Conservation (phyloP, 1,139 yeast genomes). For the Meyerozyma smithsonii region DNA sequence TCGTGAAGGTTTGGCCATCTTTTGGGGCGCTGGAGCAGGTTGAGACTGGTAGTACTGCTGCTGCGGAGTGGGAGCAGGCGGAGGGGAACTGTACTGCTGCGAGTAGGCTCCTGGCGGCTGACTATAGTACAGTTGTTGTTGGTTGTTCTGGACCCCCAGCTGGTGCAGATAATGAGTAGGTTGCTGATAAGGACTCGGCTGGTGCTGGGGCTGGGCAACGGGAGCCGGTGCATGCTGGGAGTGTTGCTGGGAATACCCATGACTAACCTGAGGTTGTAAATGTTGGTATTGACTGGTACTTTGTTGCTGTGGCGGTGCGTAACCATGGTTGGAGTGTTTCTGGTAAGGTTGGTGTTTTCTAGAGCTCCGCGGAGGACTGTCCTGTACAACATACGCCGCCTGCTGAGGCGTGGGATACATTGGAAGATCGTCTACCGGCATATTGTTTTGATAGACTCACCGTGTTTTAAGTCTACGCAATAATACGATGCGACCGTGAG, state of each 20-base stretch:
- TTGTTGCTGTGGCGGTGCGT: conserved; percentile 14
- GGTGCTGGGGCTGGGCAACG: conserved; percentile 14
- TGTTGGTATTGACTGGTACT: conserved; percentile 11
- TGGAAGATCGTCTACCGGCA: conserved; percentile 40
- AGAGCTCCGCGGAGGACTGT: conserved; percentile 15
- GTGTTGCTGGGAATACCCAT: conserved; percentile 3
- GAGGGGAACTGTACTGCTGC: background rate
- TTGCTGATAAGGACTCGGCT: conserved; percentile 13
- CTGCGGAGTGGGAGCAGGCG: conserved; percentile 12
- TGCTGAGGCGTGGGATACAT: conserved; percentile 47
- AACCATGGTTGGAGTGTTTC: conserved; percentile 11
- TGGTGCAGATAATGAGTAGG: conserved; percentile 13
- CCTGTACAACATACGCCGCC: conserved; percentile 32
- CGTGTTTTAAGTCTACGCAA: background rate
- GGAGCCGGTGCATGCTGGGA: conserved; percentile 12
- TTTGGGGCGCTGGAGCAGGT: conserved; percentile 6
- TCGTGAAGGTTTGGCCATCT: conserved; percentile 1
- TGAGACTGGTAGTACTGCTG: conserved; percentile 16
- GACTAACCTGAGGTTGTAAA: conserved; percentile 7
- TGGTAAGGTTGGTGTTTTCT: conserved; percentile 12
- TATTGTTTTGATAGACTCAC: conserved; percentile 6
- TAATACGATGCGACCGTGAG: background rate
- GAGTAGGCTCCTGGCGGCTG: conserved; percentile 3
- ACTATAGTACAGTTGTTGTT: conserved; percentile 7
- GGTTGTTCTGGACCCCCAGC: conserved; percentile 14